phyloP scores from a whole-genome alignment of 192 early-diverging fungal genomes.

The Blastocladiella britannica region DNA sequence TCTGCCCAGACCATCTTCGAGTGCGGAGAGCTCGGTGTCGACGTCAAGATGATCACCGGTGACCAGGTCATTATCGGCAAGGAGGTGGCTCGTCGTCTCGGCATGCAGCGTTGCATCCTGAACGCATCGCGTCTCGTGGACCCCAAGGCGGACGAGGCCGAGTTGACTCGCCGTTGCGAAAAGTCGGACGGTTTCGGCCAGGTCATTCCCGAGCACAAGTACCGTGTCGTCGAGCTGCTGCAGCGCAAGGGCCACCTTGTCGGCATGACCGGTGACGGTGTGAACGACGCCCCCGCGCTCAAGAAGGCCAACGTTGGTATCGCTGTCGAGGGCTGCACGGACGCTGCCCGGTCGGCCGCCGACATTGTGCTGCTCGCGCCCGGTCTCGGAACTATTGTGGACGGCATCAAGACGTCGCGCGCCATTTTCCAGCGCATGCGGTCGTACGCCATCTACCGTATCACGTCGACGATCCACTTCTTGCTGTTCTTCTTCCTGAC shows the following conservation, averaged over 20 bases:
- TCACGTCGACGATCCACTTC: constrained; percentile 88
- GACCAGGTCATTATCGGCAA: constrained; percentile 90
- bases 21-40: constrained; percentile 67
- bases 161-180: constrained; percentile 58
- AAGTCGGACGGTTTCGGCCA: constrained; percentile 91
- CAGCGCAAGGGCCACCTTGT: constrained; percentile 69
- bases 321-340: constrained; percentile 86
- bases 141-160: constrained; percentile 50
- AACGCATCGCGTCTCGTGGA: constrained; percentile 72
- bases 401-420: constrained; percentile 70
- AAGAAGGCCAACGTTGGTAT: constrained; percentile 95
- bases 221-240: constrained; percentile 82
- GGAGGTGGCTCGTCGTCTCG: constrained; percentile 72
- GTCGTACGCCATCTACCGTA: constrained; percentile 80
- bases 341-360: constrained; percentile 82
- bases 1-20: constrained; percentile 66
- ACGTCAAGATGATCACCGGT: constrained; percentile 93
- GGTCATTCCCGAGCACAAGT: constrained; percentile 97
- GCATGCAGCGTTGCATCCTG: constrained; percentile 78
- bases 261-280: constrained; percentile 94
- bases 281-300: constrained; percentile 92
- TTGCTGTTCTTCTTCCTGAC: constrained; percentile 89
- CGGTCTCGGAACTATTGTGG: constrained; percentile 79
- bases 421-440: constrained; percentile 93
- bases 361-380: constrained; percentile 84